Percentiles rank a stretch among this genome's conserved stretches.
phyloP scores from a whole-genome alignment of 2,329 filamentous ascomycete species.

The Aspergillus calidoustus region DNA sequence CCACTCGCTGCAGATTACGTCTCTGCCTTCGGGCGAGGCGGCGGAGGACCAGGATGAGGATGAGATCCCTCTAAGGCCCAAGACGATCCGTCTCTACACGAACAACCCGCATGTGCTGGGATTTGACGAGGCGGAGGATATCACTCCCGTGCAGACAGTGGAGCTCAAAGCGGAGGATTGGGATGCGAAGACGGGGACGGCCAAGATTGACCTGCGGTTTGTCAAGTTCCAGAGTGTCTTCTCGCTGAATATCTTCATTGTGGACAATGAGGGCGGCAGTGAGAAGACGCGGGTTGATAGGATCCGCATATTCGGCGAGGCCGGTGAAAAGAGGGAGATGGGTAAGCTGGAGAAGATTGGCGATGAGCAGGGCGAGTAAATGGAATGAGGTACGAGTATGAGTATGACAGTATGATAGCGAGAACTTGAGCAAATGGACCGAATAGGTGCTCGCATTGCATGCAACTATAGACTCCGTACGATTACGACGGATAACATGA shows the following conservation, averaged over 20 bases:
- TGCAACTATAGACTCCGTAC: background rate
- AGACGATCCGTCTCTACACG: slow-evolving; percentile 80
- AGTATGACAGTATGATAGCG: background rate
- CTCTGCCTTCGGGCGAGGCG: slow-evolving; percentile 61
- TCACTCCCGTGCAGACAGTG: slow-evolving; percentile 77
- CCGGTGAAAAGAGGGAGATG: slow-evolving; percentile 88
- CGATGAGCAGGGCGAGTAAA: slow-evolving; percentile 68
- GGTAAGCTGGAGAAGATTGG: slow-evolving; percentile 95
- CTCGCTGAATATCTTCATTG: slow-evolving; percentile 84
- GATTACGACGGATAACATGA: background rate
- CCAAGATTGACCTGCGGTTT: slow-evolving; percentile 75
- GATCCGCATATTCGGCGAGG: slow-evolving; percentile 76
- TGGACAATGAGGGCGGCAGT: slow-evolving; percentile 78
- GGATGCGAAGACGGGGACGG: slow-evolving; percentile 73
- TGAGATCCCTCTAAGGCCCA: slow-evolving; percentile 78
- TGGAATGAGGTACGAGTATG: background rate
- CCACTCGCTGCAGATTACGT: slow-evolving; percentile 86
- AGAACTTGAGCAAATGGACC: background rate
- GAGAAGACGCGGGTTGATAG: slow-evolving; percentile 78
- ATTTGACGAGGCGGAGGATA: slow-evolving; percentile 92
- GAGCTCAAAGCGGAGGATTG: slow-evolving; percentile 77
- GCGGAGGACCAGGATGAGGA: slow-evolving; percentile 66
- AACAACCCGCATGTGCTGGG: slow-evolving; percentile 90
- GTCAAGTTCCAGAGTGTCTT: slow-evolving; percentile 98
- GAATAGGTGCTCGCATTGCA: background rate